Percentiles rank a stretch among this genome's conserved stretches.
Evolutionary conservation across 129 eudicot species (phyloP).

Genomic region (Dittrichia graveolens): DNA sequence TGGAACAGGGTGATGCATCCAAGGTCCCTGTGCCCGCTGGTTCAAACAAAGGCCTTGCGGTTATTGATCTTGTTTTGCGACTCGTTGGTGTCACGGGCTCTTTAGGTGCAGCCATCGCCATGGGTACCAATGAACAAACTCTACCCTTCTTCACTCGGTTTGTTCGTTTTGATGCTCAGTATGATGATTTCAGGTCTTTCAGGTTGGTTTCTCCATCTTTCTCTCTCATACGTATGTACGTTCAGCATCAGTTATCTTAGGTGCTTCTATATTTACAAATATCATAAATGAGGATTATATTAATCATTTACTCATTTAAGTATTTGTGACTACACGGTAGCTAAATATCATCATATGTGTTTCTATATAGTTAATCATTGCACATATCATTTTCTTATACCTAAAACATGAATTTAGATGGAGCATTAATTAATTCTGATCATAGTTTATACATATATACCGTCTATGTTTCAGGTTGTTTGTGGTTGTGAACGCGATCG

Average conservation of each 20-base stretch:
- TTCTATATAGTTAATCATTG: too few species aligned
- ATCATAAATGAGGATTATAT: too few species aligned
- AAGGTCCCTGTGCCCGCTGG: constrained; percentile 35
- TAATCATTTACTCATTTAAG: too few species aligned
- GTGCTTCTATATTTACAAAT: too few species aligned
- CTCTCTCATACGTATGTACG: too few species aligned
- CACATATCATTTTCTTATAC: too few species aligned
- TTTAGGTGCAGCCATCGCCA: constrained; percentile 68
- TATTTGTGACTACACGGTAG: too few species aligned
- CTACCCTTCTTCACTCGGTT: constrained; percentile 71
- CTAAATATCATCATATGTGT: too few species aligned
- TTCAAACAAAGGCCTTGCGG: constrained; percentile 54
- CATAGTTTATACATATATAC: background rate
- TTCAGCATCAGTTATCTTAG: too few species aligned
- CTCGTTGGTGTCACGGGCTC: constrained; percentile 60
- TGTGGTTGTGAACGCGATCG: constrained; percentile 63
- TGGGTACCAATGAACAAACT: constrained; percentile 77
- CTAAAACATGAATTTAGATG: too few species aligned
- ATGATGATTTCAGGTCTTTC: constrained; percentile 68
- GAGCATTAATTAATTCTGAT: too few species aligned
- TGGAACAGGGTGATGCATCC: constrained; percentile 50
- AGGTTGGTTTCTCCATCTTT: constrained; percentile 40
- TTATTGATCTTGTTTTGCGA: constrained; percentile 59
- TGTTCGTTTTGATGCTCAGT: constrained; percentile 54
- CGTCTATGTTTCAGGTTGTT: constrained; percentile 53